These are phyloP conservation scores for Cardamine chenopodiifolia DNA, from an alignment of 345 rosid genomes.

Conservation along the genomic window DNA sequence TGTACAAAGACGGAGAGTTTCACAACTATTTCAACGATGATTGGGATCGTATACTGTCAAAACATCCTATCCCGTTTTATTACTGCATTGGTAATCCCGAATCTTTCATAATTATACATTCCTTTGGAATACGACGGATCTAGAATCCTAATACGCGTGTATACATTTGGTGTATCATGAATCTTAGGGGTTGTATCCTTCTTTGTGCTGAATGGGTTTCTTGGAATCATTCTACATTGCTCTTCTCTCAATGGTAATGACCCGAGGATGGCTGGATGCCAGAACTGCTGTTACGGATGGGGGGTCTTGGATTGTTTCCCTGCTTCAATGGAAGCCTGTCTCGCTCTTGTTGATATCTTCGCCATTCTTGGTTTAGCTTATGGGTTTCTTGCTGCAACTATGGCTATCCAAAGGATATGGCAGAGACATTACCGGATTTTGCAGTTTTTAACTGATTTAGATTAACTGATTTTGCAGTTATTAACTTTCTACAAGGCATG, in stretches of 20 bases:
- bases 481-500: no score
- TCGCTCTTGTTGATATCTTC: slow-evolving; percentile 77
- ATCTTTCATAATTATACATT: neutral
- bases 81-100: slow-evolving; percentile 73
- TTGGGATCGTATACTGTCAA: slow-evolving; percentile 90
- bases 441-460: no score
- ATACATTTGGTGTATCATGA: slow-evolving; percentile 16
- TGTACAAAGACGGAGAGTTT: slow-evolving; percentile 95
- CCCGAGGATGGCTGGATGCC: slow-evolving; percentile 92
- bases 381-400: slow-evolving; percentile 91
- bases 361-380: slow-evolving; percentile 90
- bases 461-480: no score
- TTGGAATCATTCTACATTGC: slow-evolving; percentile 85
- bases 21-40: slow-evolving; percentile 90
- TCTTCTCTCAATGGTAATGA: slow-evolving; percentile 75
- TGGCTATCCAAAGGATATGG: slow-evolving; percentile 96
- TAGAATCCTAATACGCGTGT: neutral
- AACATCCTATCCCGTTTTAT: slow-evolving; percentile 92
- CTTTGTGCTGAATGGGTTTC: slow-evolving; percentile 89
- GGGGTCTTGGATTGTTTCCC: slow-evolving; percentile 96
- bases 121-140: neutral
- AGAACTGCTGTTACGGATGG: slow-evolving; percentile 98
- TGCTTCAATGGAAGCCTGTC: slow-evolving; percentile 94
- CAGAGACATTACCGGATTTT: no score
- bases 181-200: slow-evolving; percentile 76